A percentile compares a stretch with the other conserved stretches of the same genome.
These are phyloP conservation scores for Cyberlindnera xishuangbannaensis DNA, from an alignment of 805 yeast genomes.

Conservation along the genomic window DNA sequence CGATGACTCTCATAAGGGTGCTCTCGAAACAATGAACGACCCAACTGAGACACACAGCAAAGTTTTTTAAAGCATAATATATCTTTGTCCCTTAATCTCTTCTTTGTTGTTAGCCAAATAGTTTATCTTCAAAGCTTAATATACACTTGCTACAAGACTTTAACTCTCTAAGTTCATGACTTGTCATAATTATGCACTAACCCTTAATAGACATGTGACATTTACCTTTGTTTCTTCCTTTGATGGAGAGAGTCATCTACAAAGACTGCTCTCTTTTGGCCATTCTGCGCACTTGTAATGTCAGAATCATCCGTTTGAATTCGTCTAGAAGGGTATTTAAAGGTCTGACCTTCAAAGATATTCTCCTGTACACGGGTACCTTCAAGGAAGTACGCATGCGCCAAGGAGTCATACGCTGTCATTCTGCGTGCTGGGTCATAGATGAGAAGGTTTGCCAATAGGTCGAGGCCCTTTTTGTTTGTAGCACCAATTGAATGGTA, in stretches of 20 bases:
- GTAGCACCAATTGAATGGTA: slow-evolving; percentile 76
- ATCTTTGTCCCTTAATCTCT: too few species aligned
- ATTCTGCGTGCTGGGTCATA: slow-evolving; percentile 81
- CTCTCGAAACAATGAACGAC: too few species aligned
- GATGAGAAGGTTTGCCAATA: slow-evolving; percentile 58
- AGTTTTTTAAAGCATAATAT: too few species aligned
- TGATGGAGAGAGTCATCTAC: slow-evolving; percentile 18
- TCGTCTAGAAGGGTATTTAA: slow-evolving; percentile 79
- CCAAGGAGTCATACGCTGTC: slow-evolving; percentile 70
- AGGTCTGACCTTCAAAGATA: slow-evolving; percentile 70
- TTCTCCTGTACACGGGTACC: slow-evolving; percentile 62
- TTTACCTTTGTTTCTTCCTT: slow-evolving; percentile 24
- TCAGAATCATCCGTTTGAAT: slow-evolving; percentile 86
- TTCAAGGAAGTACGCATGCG: slow-evolving; percentile 75
- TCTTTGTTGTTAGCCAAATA: too few species aligned
- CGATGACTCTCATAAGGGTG: too few species aligned
- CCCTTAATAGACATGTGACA: too few species aligned
- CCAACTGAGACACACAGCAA: too few species aligned
- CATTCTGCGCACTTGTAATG: slow-evolving; percentile 37
- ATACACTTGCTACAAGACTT: too few species aligned
- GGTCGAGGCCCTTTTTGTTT: slow-evolving; percentile 59
- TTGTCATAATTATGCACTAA: too few species aligned
- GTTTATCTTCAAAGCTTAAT: too few species aligned
- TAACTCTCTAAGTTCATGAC: too few species aligned
- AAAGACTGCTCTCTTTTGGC: slow-evolving; percentile 27